Conservation (phyloP, 306 rosid genomes). For the Betula pendula region DNA sequence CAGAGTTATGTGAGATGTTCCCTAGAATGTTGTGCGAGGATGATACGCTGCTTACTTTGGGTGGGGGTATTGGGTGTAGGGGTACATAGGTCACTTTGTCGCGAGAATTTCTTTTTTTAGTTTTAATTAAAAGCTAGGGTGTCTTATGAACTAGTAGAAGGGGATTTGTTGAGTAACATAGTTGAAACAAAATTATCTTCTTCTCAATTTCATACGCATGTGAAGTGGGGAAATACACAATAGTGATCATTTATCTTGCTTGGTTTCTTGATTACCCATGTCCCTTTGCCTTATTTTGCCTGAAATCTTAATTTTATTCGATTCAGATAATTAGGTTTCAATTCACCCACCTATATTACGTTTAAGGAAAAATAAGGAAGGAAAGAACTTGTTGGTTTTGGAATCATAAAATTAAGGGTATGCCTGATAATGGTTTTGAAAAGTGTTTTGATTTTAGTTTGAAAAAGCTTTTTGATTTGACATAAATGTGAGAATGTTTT, state of each 20-base stretch:
- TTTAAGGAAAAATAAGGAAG: not conserved
- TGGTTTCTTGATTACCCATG: not conserved
- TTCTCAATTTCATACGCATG: not conserved
- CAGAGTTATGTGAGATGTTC: not conserved
- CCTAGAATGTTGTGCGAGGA: not conserved
- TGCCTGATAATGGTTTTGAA: no score
- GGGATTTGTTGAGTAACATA: not conserved
- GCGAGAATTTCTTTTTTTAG: not conserved
- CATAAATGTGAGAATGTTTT: no score
- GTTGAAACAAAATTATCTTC: not conserved
- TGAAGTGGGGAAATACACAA: not conserved
- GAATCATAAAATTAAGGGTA: no score
- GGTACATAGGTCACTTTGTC: not conserved
- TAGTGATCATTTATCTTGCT: not conserved
- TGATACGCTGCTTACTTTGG: no score
- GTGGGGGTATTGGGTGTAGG: not conserved
- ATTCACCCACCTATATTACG: not conserved
- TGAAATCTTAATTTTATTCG: not conserved
- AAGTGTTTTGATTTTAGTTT: no score
- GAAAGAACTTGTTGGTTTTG: not conserved
- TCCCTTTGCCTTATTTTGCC: not conserved
- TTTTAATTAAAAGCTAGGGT: not conserved
- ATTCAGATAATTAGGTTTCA: not conserved
- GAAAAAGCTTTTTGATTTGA: no score
- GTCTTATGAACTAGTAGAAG: not conserved